Evolutionary conservation across 139 green algal genomes (phyloP).

Genomic region (Nannochloris sp.): DNA sequence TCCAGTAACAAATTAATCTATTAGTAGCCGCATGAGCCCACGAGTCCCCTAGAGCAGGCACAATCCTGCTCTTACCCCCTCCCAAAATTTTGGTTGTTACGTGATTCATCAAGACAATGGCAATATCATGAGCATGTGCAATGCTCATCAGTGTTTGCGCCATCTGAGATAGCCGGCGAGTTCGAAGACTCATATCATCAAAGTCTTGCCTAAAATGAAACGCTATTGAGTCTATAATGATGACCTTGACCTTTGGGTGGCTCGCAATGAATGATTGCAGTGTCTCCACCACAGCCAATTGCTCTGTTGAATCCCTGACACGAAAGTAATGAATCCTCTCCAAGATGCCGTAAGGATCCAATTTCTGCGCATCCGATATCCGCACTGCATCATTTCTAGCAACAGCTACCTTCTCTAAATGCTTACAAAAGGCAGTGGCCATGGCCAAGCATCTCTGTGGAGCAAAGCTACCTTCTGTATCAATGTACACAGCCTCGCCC

Average conservation of each 20-base stretch:
- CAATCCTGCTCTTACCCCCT: constrained; percentile 29
- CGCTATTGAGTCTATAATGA: constrained; percentile 82
- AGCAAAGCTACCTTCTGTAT: constrained; percentile 88
- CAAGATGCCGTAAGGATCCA: constrained; percentile 48
- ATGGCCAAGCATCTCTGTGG: constrained; percentile 71
- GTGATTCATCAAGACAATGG: constrained; percentile 80
- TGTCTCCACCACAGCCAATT: constrained; percentile 56
- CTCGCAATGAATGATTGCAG: constrained; percentile 44
- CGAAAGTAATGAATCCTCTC: constrained; percentile 64
- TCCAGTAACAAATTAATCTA: constrained; percentile 73
- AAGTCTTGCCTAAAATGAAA: constrained; percentile 88
- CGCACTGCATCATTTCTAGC: constrained; percentile 4
- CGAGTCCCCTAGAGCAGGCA: constrained; percentile 65
- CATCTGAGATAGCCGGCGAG: constrained; percentile 66
- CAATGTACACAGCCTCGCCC: constrained; percentile 70
- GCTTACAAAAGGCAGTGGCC: constrained; percentile 37
- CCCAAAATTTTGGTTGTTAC: constrained; percentile 61
- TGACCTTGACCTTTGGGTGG: constrained; percentile 44
- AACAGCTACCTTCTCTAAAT: constrained; percentile 31
- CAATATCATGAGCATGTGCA: constrained; percentile 54
- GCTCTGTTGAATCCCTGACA: constrained; percentile 60
- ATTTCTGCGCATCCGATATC: constrained; percentile 11
- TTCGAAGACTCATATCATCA: constrained; percentile 61
- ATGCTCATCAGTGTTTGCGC: constrained; percentile 63
- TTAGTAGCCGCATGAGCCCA: constrained; percentile 77